Conservation (phyloP, 2,329 filamentous ascomycete species). For the Xylogone sp. region DNA sequence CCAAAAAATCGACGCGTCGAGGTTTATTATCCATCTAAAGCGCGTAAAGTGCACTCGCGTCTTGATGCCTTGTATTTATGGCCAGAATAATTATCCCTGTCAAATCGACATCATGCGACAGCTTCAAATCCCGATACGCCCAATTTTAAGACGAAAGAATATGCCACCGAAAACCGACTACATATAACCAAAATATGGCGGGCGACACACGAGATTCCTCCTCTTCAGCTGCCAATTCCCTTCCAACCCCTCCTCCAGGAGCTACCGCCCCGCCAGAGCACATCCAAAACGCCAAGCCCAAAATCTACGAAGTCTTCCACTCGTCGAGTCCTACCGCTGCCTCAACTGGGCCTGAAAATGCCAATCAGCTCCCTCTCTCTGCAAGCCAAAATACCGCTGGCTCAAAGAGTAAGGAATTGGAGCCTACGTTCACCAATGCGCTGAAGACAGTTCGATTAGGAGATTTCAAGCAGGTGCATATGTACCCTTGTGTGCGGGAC, state of each 20-base stretch:
- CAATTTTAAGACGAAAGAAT: not conserved
- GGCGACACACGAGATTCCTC: slow-evolving; percentile 30
- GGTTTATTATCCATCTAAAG: not conserved
- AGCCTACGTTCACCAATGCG: slow-evolving; percentile 53
- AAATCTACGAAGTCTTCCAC: slow-evolving; percentile 38
- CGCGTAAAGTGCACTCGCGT: not conserved
- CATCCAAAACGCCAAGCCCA: slow-evolving; percentile 26
- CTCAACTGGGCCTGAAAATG: slow-evolving; percentile 14
- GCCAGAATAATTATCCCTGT: not conserved
- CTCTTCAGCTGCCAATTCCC: slow-evolving; percentile 9
- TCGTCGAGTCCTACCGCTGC: slow-evolving; percentile 6
- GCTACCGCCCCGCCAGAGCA: slow-evolving; percentile 31
- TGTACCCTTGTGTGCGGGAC: slow-evolving; percentile 79
- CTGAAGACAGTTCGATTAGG: slow-evolving; percentile 62
- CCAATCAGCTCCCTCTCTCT: slow-evolving; percentile 28
- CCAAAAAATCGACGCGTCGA: not conserved
- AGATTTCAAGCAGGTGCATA: slow-evolving; percentile 70
- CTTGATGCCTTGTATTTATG: not conserved
- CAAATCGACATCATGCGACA: slow-evolving; percentile 4
- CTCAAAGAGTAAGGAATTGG: slow-evolving; percentile 7
- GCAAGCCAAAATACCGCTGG: slow-evolving; percentile 30
- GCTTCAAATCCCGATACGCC: slow-evolving; percentile 5
- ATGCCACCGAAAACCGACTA: slow-evolving; percentile 8
- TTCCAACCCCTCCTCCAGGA: slow-evolving; percentile 31
- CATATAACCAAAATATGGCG: slow-evolving; percentile 22